phyloP scores from a whole-genome alignment of 768 basidiomycete species.

The Tubosaeta sp. region DNA sequence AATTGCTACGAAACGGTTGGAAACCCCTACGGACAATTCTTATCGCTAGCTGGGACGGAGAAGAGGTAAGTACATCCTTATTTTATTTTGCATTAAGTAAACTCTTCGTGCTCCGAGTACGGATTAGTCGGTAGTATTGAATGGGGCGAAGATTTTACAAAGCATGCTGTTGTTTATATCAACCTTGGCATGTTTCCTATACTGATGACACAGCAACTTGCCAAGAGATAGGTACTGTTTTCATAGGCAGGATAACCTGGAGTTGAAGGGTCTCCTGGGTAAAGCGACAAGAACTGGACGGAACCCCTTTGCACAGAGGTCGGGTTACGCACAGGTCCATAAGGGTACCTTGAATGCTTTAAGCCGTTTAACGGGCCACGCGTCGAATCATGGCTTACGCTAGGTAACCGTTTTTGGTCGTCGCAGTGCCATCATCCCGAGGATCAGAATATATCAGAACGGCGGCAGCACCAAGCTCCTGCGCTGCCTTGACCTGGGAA shows the following conservation, averaged over 20 bases:
- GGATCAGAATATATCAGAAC: constrained; percentile 85
- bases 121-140: constrained; percentile 87
- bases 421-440: constrained; percentile 82
- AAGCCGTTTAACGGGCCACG: neutral
- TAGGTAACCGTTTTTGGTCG: constrained; percentile 69
- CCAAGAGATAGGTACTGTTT: constrained; percentile 86
- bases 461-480: constrained; percentile 80
- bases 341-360: constrained; percentile 39
- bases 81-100: neutral
- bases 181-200: constrained; percentile 58
- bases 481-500: constrained; percentile 71
- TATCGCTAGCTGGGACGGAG: constrained; percentile 79
- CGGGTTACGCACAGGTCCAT: constrained; percentile 85
- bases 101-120: constrained; percentile 33
- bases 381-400: constrained; percentile 34
- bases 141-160: constrained; percentile 88
- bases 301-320: constrained; percentile 83
- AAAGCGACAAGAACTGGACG: constrained; percentile 64
- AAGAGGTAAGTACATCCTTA: constrained; percentile 42
- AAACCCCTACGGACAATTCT: constrained; percentile 70
- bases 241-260: constrained; percentile 86
- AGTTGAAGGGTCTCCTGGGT: constrained; percentile 80
- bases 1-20: constrained; percentile 52
- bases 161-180: constrained; percentile 83
- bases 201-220: constrained; percentile 76